Conservation (phyloP, 1,284 basidiomycete species). For the Cryptococcus maquisensis region DNA sequence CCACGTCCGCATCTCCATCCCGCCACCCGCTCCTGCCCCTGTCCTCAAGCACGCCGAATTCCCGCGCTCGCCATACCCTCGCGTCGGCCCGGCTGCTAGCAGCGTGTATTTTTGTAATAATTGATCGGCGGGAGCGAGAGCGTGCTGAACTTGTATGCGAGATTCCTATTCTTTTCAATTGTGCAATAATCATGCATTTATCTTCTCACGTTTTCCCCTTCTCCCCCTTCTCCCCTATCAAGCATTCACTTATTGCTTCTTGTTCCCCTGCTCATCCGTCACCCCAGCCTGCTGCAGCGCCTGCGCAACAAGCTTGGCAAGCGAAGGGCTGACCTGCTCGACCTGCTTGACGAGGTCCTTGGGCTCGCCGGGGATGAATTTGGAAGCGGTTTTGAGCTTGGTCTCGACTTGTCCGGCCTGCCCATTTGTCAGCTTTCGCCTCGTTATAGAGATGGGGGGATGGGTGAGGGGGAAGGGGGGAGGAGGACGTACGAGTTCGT, state of each 20-base stretch:
- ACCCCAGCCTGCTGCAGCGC: slow-evolving; percentile 36
- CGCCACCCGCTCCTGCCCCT: background rate
- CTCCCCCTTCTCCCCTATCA: background rate
- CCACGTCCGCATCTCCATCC: background rate
- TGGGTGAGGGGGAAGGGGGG: background rate
- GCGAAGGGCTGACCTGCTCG: slow-evolving; percentile 34
- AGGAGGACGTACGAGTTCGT: slow-evolving; percentile 24
- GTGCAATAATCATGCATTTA: no score
- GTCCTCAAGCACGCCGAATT: background rate
- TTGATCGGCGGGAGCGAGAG: no score
- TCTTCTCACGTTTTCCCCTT: no score
- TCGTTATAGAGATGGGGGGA: background rate
- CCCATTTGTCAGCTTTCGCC: background rate
- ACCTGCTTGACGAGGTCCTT: slow-evolving; percentile 40
- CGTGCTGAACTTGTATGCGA: no score
- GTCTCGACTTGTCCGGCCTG: slow-evolving; percentile 35
- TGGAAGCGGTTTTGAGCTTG: slow-evolving; percentile 28
- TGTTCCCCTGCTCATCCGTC: slow-evolving; percentile 32
- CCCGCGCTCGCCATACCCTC: background rate
- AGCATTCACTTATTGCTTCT: slow-evolving; percentile 19
- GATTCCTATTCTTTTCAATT: no score
- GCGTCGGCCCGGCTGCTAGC: no score
- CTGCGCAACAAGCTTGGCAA: slow-evolving; percentile 40
- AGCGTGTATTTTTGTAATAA: no score
- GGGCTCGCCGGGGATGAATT: slow-evolving; percentile 38